Evolutionary conservation across 1,139 yeast species (phyloP).

Genomic region (Zygotorulaspora mrakii): DNA sequence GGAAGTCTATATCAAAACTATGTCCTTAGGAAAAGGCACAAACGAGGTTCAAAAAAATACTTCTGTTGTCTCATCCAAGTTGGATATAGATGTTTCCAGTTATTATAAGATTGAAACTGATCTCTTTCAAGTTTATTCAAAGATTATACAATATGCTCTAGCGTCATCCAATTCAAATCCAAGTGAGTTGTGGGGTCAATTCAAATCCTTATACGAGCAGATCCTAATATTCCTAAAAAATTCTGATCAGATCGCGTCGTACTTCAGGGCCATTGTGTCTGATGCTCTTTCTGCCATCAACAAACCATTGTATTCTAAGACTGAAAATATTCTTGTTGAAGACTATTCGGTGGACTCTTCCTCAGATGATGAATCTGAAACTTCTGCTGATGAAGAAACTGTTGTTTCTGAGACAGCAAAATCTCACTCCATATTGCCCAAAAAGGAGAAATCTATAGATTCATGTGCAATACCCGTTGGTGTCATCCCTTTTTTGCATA

Average conservation of each 20-base stretch:
- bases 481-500: conserved; percentile 84
- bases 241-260: conserved; percentile 19
- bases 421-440: conserved; percentile 28
- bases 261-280: conserved; percentile 17
- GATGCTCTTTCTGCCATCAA: conserved; percentile 19
- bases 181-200: conserved; percentile 14
- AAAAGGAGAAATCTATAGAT: conserved; percentile 43
- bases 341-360: conserved; percentile 14
- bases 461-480: conserved; percentile 58
- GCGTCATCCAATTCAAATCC: conserved; percentile 13
- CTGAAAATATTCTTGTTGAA: conserved; percentile 11
- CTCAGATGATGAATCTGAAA: conserved; percentile 35
- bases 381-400: conserved; percentile 4
- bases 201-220: conserved; percentile 19
- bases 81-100: conserved; percentile 17
- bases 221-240: conserved; percentile 18
- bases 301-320: conserved; percentile 11
- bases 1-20: conserved; percentile 13
- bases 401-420: conserved; percentile 49
- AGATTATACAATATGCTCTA: conserved; percentile 18
- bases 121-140: conserved; percentile 19
- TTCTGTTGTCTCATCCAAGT: conserved; percentile 12
- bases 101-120: conserved; percentile 19
- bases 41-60: conserved; percentile 5
- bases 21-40: conserved; percentile 10